Conservation (phyloP, 108 stramenopile species). For the Skeletonema tropicum region DNA sequence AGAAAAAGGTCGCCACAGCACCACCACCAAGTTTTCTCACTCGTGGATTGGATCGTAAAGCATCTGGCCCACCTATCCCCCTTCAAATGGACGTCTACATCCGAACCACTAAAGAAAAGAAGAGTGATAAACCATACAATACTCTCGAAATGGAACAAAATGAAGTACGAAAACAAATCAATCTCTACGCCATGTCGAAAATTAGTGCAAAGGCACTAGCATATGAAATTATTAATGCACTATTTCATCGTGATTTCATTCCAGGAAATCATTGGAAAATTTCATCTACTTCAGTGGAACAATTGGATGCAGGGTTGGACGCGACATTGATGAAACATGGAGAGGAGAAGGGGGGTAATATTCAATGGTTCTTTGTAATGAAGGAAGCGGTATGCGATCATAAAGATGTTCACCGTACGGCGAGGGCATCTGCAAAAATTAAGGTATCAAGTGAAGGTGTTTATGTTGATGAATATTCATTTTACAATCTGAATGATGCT, state of each 20-base stretch:
- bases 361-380: not conserved
- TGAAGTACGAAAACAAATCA: constrained; percentile 13
- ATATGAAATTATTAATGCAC: constrained; percentile 15
- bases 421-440: constrained; percentile 9
- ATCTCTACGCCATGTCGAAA: constrained; percentile 1
- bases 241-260: constrained; percentile 13
- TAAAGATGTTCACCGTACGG: constrained; percentile 6
- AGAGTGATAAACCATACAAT: constrained; percentile 3
- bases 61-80: not conserved
- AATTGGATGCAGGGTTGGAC: constrained; percentile 3
- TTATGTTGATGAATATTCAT: constrained; percentile 24
- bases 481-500: not conserved
- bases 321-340: constrained; percentile 3
- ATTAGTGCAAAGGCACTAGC: not conserved
- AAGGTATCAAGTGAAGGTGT: constrained; percentile 5
- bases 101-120: constrained; percentile 2
- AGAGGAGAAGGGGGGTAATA: not conserved
- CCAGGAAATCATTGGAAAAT: constrained; percentile 10
- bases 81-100: constrained; percentile 14
- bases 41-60: not conserved
- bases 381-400: constrained; percentile 15
- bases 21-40: constrained; percentile 14
- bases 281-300: constrained; percentile 12
- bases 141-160: not conserved
- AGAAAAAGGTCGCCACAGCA: not conserved